Percentiles rank a stretch among this genome's conserved stretches.
phyloP scores from a whole-genome alignment of 805 yeast species.

The Starmerella bombi region DNA sequence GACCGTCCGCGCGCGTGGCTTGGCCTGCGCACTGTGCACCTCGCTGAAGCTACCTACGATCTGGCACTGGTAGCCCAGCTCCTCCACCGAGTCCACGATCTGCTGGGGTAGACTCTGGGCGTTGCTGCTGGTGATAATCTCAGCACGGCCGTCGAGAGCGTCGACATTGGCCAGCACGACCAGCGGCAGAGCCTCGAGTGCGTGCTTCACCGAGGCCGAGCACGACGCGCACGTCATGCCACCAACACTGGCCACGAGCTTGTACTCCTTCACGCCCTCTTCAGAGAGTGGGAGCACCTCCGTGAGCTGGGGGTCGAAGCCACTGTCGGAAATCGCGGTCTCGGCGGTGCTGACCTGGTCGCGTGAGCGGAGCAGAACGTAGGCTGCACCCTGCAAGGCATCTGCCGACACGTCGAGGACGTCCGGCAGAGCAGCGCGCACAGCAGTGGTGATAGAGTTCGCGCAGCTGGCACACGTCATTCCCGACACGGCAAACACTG shows the following conservation, averaged over 20 bases:
- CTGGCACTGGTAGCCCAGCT: conserved; percentile 52
- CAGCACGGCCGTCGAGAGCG: conserved; percentile 47
- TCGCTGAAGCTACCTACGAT: conserved; percentile 33
- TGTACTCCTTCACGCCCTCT: conserved; percentile 25
- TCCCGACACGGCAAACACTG: conserved; percentile 45
- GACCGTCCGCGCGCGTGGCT: conserved; percentile 41
- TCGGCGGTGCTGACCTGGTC: conserved; percentile 39
- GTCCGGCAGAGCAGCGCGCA: conserved; percentile 25
- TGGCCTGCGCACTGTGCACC: conserved; percentile 33
- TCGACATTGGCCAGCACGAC: conserved; percentile 43
- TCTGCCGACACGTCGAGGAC: conserved; percentile 37
- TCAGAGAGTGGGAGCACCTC: conserved; percentile 49
- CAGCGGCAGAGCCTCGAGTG: conserved; percentile 36
- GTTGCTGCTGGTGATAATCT: conserved; percentile 37
- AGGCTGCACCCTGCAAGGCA: conserved; percentile 40
- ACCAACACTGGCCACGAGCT: conserved; percentile 48
- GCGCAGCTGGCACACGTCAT: conserved; percentile 60
- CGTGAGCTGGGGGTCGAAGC: conserved; percentile 38
- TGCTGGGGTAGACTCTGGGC: conserved; percentile 25
- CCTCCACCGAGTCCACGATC: conserved; percentile 43
- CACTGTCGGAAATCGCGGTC: conserved; percentile 35
- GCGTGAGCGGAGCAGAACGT: conserved; percentile 40
- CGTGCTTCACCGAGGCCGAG: conserved; percentile 39
- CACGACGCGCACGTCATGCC: conserved; percentile 71
- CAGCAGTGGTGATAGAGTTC: conserved; percentile 35